These are phyloP conservation scores for Chytriomyces sp. DNA, from an alignment of 192 early-diverging fungal genomes.

Conservation along the genomic window DNA sequence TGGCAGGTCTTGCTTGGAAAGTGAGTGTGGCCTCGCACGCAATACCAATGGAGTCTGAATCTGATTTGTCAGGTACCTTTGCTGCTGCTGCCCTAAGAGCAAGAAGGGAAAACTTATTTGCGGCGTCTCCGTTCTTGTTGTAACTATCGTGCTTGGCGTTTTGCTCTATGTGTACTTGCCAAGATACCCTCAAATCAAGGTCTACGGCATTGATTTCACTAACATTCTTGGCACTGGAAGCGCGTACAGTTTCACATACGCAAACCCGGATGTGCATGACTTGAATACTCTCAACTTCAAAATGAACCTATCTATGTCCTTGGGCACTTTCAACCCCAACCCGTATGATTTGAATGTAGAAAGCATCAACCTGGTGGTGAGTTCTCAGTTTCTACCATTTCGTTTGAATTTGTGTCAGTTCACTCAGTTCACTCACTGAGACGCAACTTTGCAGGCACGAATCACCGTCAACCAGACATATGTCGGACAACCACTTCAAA, in stretches of 20 bases:
- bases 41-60: not conserved
- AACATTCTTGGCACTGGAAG: not conserved
- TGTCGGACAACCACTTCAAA: constrained; percentile 7
- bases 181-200: constrained; percentile 24
- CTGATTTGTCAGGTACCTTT: not conserved
- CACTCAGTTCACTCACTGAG: not conserved
- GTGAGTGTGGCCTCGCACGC: too few species aligned
- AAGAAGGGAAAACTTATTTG: constrained; percentile 15
- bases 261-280: not conserved
- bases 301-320: constrained; percentile 12
- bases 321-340: constrained; percentile 22
- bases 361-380: constrained; percentile 12
- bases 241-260: not conserved
- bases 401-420: not conserved
- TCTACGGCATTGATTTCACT: constrained; percentile 19
- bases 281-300: constrained; percentile 1
- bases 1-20: too few species aligned
- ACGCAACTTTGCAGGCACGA: constrained; percentile 6
- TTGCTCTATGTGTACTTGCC: constrained; percentile 1
- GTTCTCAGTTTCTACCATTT: not conserved
- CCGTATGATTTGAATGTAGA: constrained; percentile 20
- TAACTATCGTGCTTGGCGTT: constrained; percentile 13
- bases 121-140: not conserved
- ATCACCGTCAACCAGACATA: constrained; percentile 14
- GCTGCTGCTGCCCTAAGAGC: constrained; percentile 22